Conservation (phyloP, 2,329 filamentous ascomycete genomes). For the Domatiomyces catenatus region DNA sequence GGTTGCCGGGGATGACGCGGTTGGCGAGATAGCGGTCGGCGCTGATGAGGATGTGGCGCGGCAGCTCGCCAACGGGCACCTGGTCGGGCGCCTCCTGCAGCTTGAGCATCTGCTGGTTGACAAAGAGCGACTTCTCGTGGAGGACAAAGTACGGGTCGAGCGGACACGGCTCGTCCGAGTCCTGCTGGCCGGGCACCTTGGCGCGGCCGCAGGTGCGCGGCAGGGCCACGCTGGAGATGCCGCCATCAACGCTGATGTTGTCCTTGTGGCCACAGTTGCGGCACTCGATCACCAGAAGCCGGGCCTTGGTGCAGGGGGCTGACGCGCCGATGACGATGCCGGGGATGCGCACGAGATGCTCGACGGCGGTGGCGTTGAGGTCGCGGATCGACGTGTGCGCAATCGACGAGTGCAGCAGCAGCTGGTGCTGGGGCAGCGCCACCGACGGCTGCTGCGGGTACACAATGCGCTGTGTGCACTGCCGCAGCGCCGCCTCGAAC, state of each 20-base stretch:
- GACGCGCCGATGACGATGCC: constrained; percentile 96
- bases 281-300: constrained; percentile 71
- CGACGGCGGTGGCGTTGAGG: constrained; percentile 81
- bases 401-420: constrained; percentile 83
- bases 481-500: constrained; percentile 77
- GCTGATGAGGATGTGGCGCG: constrained; percentile 84
- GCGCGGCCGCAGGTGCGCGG: constrained; percentile 60
- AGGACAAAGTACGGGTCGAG: constrained; percentile 91
- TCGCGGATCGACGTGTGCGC: constrained; percentile 87
- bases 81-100: constrained; percentile 95
- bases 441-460: constrained; percentile 57
- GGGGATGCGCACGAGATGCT: constrained; percentile 86
- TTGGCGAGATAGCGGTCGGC: constrained; percentile 96
- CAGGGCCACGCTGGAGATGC: constrained; percentile 74
- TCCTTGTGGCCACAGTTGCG: constrained; percentile 64
- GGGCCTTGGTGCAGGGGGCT: constrained; percentile 91
- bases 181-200: constrained; percentile 41
- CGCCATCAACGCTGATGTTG: constrained; percentile 58
- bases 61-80: constrained; percentile 89
- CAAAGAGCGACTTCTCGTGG: constrained; percentile 85
- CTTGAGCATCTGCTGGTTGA: constrained; percentile 96
- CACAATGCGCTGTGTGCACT: constrained; percentile 85
- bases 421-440: constrained; percentile 75
- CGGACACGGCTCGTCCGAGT: constrained; percentile 61
- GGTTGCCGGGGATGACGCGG: constrained; percentile 81